Evolutionary conservation across 805 yeast species (phyloP).

Genomic region (Metschnikowia henanensis): DNA sequence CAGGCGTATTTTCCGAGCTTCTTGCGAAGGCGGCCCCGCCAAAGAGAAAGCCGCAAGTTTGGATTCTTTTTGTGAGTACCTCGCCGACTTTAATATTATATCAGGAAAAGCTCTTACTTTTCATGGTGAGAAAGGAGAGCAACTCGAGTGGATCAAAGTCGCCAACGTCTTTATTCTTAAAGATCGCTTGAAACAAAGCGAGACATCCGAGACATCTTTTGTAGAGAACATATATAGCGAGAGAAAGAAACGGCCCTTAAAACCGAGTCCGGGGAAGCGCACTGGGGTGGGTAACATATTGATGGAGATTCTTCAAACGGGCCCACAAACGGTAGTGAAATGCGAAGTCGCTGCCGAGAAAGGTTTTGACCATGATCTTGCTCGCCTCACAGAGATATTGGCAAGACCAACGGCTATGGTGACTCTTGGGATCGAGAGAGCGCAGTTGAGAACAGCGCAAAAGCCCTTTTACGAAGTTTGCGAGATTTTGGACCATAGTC

Average conservation of each 20-base stretch:
- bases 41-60: constrained; percentile 1
- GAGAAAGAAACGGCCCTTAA: neutral
- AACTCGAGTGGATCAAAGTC: constrained; percentile 13
- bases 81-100: constrained; percentile 14
- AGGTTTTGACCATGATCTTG: constrained; percentile 16
- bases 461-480: constrained; percentile 54
- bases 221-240: neutral
- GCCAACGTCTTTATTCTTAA: constrained; percentile 10
- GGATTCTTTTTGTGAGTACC: constrained; percentile 7
- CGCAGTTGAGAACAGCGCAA: constrained; percentile 35
- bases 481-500: constrained; percentile 36
- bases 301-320: constrained; percentile 5
- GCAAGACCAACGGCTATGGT: constrained; percentile 40
- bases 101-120: constrained; percentile 16
- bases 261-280: neutral
- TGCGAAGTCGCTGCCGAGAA: constrained; percentile 5
- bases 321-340: constrained; percentile 6
- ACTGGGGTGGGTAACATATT: constrained; percentile 2
- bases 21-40: neutral
- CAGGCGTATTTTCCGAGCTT: constrained; percentile 3
- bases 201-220: neutral
- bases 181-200: neutral
- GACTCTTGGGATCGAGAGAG: constrained; percentile 39
- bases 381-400: constrained; percentile 21
- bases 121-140: neutral